Percentiles rank a stretch among this genome's conserved stretches.
Evolutionary conservation across 139 green algal genomes (phyloP).

Genomic region (Chlorella sp.): DNA sequence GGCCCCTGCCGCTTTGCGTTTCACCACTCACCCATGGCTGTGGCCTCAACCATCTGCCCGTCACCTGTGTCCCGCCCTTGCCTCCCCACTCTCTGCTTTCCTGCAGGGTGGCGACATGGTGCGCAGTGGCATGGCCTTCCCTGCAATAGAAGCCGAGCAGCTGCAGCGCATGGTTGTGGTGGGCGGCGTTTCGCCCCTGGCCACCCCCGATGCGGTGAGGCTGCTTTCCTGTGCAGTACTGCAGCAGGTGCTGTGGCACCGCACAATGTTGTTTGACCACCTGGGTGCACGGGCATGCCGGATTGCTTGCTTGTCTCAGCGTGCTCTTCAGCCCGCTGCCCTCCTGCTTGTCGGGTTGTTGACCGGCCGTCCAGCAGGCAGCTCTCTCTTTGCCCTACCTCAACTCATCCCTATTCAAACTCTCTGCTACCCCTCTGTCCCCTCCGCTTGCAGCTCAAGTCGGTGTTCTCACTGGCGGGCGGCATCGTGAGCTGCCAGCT

Average conservation of each 20-base stretch:
- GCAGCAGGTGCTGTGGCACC: too few relatives aligned
- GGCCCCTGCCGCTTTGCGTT: background rate
- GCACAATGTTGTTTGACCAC: too few relatives aligned
- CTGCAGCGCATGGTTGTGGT: conserved; percentile 54
- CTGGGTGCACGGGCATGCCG: too few relatives aligned
- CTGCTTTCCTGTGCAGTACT: too few relatives aligned
- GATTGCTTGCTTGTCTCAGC: too few relatives aligned
- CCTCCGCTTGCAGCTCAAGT: conserved; percentile 51
- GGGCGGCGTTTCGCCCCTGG: conserved; percentile 51
- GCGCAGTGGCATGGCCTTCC: conserved; percentile 44
- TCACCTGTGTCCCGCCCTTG: background rate
- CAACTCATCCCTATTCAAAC: too few relatives aligned
- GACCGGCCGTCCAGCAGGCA: too few relatives aligned
- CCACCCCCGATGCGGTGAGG: conserved; percentile 55
- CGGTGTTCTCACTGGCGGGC: conserved; percentile 71
- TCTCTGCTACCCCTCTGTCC: too few relatives aligned
- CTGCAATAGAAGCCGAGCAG: conserved; percentile 33
- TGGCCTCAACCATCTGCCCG: background rate
- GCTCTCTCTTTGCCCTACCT: too few relatives aligned
- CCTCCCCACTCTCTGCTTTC: background rate
- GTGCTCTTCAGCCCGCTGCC: too few relatives aligned
- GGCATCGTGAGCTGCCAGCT: conserved; percentile 51
- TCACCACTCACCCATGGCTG: too few relatives aligned
- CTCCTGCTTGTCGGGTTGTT: too few relatives aligned
- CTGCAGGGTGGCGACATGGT: conserved; percentile 46